Evolutionary conservation across 2,329 filamentous ascomycete species (phyloP), one percentile per base, ranked within the genome.

Genomic region (Arthrobotrys megalospora): DNA sequence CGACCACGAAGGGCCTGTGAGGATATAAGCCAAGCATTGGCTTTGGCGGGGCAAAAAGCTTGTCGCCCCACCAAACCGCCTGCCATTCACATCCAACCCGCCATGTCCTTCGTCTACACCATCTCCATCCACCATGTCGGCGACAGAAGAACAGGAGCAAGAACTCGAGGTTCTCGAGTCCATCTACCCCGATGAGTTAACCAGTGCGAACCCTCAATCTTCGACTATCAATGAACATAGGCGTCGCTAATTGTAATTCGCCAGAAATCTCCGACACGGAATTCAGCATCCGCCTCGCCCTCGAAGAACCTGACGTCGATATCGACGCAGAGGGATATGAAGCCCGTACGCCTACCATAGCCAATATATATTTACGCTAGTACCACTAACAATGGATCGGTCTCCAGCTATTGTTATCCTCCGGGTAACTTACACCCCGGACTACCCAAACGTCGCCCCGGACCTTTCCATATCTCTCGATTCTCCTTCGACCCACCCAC

Each of bases 161-260:
- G 96, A 99, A 88, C 91, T 94, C 79, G 96, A 99, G 85, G 95
- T 99, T 82, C 93, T 99, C 84, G 93, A 97, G 83, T 97, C 95
- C 79, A 99, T 99, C 83, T 99, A 98, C 82, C 94, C 96, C 0
- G 95, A 99, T 78, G 96, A 99, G 86, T 97, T 99, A 82, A 95
- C 91, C 88, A 92, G 94, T 95, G 83, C 58, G 84, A 21, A 41
- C 38, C 53, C 48, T 75, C 24, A 11, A 1, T 8, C 62, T 14
- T 16, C 19, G 10, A 21, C 16, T 28, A 36, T 21, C n/a, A 10
- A 24, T 7, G 24, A 14, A 21, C 28, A 34, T 28, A 5, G 24
- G 5, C 24, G 5, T 28, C 24, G 53, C 66, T 52, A 24, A 71
- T 43, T 28, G 5, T 24, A 21, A 52, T 58, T 50, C 41, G 32